Base-by-base conservation (phyloP, 1,139 yeast species). In the Taiozyma sp. region DNA sequence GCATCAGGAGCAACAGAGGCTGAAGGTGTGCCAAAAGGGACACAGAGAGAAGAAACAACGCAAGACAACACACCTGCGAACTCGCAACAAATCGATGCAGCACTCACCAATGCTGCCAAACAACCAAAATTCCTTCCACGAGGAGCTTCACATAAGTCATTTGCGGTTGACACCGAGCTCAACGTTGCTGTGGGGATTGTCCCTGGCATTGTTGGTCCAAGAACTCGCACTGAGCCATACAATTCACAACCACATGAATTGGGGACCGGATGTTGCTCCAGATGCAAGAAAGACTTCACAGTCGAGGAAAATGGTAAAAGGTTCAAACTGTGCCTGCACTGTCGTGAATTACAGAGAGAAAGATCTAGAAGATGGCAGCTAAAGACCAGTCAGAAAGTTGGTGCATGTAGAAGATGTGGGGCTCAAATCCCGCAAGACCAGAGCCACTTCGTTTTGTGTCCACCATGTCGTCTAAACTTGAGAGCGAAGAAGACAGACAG, bases 391-490 rank as follows among this genome's bases (percentile, higher is more conserved):
- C 76, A 75, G 57, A 81, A 79, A 58, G 73, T 71, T 32, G 87
- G 87, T 6, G 83, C 80, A 4, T 83, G 88, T 60, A 73, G 85
- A 49, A 67, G 88, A 46, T 83, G 88, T 69, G 88, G 85, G 11
- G 66, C 72, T 14, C 72, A 68, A 14, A 78, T 82, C 41, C 80
- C 82, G 0, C 65, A 67, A 2, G 80, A 79, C 26, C 74, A 73
- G 43, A 76, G 74, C 47, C 71, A 72, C 51, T 82, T 68, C 64
- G 87, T 81, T 1, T 67, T 83, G 49, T 83, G 88, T 67, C 80
- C 82, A 2, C 71, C 70, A 37, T 83, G 88, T 60, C 70, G 88
- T 40, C 74, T 71, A 58, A 75, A 76, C 47, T 68, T 82, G 43
- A 70, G 87, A 52, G 70, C 75, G 6, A 68, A 82, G 47, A 83